Evolutionary conservation across 331 rosid species (phyloP), one percentile per base, ranked within the genome.

Genomic region (Stylosanthes scabra): DNA sequence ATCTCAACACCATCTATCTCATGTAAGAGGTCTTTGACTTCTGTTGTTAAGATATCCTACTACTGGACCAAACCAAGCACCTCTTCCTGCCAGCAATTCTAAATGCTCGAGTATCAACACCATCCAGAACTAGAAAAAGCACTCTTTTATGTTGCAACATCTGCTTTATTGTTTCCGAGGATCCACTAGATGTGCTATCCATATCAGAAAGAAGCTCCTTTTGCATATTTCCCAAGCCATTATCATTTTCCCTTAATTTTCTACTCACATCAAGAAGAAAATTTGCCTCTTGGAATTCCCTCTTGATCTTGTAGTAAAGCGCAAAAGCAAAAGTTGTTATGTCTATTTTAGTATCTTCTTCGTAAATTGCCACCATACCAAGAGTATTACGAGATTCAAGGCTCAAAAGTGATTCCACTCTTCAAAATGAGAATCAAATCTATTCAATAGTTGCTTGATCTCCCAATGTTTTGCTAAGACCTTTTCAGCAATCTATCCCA

Each of bases 41-140:
- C 66, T 55, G 74, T 66, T 7, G 79, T 75, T 44, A 66, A 16
- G 8, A 75, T 57, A 75, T 45, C 50, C 47, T 66, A 7, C 74
- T 75, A 31, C 4, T 1, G n/a, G 54, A 55, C 66, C 60, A 56
- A 75, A 55, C 79, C 66, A 64, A n/a, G 29, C 59, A 14, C n/a
- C 3, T 2, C 10, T 31, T 8, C 72, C 73, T 2, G 65, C 66
- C 0, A 75, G 9, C 1, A 39, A 5, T 0, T 74, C 20, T 34
- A 63, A 42, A 0, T 55, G 71, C 2, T 20, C 6, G 3, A 14
- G 11, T 29, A 39, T 74, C 71, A 9, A 74, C 50, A 54, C 44
- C 79, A 64, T 74, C 72, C 34, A 74, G 63, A 13, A 74, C 58
- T 2, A n/a, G n/a, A n/a, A 65, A 2, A 20, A 74, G 56, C 25